These are phyloP conservation scores for Pseudonitzschia multiseries DNA, from an alignment of 108 stramenopile genomes.

Conservation along the genomic window DNA sequence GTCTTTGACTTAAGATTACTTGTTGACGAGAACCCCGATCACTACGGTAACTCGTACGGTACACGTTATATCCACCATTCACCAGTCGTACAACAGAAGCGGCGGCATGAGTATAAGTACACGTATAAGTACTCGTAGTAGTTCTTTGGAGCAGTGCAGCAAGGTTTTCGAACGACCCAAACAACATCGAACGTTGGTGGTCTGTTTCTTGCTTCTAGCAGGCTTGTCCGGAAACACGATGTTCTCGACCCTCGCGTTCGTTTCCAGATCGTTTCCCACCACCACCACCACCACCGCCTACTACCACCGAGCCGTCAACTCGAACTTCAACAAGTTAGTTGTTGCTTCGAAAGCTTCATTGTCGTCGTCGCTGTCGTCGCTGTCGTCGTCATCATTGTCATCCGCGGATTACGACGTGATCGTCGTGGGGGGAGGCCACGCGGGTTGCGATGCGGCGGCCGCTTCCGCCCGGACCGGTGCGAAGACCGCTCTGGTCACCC, in stretches of 20 bases:
- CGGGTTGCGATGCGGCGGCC: constrained; percentile 96
- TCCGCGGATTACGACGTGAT: constrained; percentile 77
- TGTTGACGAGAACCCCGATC: too few relatives aligned
- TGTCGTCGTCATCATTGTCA: neutral
- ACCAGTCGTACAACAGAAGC: too few relatives aligned
- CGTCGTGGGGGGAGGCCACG: constrained; percentile 97
- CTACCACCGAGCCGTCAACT: too few relatives aligned
- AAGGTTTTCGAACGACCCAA: neutral
- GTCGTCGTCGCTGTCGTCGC: neutral
- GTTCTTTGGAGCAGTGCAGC: neutral
- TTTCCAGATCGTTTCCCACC: neutral
- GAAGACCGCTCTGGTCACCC: constrained; percentile 90
- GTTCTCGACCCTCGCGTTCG: constrained; percentile 6
- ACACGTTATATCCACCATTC: too few relatives aligned
- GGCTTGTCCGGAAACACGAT: constrained; percentile 1
- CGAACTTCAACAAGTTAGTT: too few relatives aligned
- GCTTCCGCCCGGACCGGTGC: constrained; percentile 94
- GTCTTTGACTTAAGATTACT: too few relatives aligned
- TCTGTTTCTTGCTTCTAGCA: constrained; percentile 2
- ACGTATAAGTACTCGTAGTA: too few relatives aligned
- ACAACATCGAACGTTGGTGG: neutral
- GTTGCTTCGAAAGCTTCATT: neutral
- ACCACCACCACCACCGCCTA: neutral
- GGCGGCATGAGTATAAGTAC: too few relatives aligned
- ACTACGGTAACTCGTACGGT: too few relatives aligned